Evolutionary conservation across 495 filamentous ascomycete genomes (phyloP), one percentile per base, ranked within the genome.

Genomic region (Hyaloscypha finlandica): DNA sequence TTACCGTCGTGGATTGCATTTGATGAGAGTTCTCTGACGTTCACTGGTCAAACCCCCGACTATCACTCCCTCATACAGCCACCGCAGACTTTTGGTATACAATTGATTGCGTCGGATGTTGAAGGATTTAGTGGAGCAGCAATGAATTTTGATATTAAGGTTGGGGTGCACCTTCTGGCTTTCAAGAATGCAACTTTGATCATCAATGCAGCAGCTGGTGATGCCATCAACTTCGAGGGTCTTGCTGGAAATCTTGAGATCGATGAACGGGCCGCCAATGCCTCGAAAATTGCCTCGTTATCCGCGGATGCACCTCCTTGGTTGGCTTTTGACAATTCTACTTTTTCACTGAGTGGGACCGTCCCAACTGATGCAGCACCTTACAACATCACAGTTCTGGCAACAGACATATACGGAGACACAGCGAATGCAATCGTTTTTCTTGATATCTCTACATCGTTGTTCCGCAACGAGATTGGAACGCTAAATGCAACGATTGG

Each of bases 1-100:
- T 78, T 97, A 48, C 94, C 94, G 39, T 91, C 93, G 5, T 97
- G 93, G 94, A 84, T 97, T 51, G 79, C 76, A 12, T 97, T 97
- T 71, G 87, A 96, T 72, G 70, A 83, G 2, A 67, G 72, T 2
- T 78, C 69, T 8, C 81, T 97, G 35, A 82, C 83, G 12, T 97
- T 97, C 70, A 86, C 85, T 6, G 93, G 93, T n/a, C 85, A 78
- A 54, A 89, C 89, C 4, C 93, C 92, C 6, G 75, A 86, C 16
- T 77, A 83, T 20, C 80, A 80, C 45, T 88, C 87, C 45, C 82
- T 89, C 32, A 78, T 85, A 35, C 80, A 88, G 19, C 86, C 87
- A 2, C 89, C 92, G 16, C 89, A 95, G 71, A 81, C 77, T 0
- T 96, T 93, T 70, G 84, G 81, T 16, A 84, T 97, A 63, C 81